Evolutionary conservation across 768 basidiomycete genomes (phyloP).

Genomic region (Cubamyces lactineus): DNA sequence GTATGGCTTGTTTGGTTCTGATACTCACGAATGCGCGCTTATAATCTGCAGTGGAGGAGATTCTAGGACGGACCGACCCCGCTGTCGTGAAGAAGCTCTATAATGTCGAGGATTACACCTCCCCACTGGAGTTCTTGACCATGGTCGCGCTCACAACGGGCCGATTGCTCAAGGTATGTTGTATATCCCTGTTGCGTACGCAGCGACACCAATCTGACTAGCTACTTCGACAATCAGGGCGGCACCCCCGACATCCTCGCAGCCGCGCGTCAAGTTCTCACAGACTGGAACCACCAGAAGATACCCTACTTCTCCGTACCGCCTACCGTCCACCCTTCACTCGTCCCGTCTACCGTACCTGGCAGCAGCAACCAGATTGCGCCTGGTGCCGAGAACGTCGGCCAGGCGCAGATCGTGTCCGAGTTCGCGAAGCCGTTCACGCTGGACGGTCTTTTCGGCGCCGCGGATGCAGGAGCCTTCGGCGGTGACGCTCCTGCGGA

Average conservation of each 20-base stretch:
- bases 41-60: conserved; percentile 76
- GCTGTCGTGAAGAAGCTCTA: conserved; percentile 85
- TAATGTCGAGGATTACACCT: conserved; percentile 72
- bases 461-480: conserved; percentile 82
- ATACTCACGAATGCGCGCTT: not conserved
- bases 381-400: conserved; percentile 78
- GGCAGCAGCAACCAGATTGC: conserved; percentile 50
- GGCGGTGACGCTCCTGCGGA: conserved; percentile 39
- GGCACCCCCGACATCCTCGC: conserved; percentile 88
- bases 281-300: conserved; percentile 96
- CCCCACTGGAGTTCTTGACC: conserved; percentile 83
- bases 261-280: conserved; percentile 79
- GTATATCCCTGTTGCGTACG: not conserved
- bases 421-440: conserved; percentile 80
- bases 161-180: conserved; percentile 73
- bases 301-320: conserved; percentile 88
- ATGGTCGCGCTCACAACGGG: conserved; percentile 87
- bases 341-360: conserved; percentile 53
- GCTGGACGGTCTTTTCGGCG: conserved; percentile 77
- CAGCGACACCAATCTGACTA: not conserved
- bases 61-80: conserved; percentile 69
- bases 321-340: conserved; percentile 77
- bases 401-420: conserved; percentile 77
- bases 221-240: conserved; percentile 51
- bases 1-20: conserved; percentile 45